Conservation (phyloP, 169 alveolate genomes). For the Plasmodium yoelii region DNA sequence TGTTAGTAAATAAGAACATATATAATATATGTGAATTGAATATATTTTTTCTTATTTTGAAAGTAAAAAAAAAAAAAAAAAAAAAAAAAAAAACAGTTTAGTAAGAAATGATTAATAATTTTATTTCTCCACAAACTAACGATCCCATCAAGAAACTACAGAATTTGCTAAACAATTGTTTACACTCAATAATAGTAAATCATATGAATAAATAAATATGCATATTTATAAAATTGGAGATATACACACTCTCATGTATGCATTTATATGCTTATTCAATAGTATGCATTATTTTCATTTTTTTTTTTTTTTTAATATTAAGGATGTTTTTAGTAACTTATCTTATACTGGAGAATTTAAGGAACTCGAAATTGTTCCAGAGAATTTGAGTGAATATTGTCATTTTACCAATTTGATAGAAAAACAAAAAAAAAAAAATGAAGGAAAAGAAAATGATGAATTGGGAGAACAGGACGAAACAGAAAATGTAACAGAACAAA, state of each 20-base stretch:
- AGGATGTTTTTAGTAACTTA: slow-evolving; percentile 60
- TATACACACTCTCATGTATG: neutral
- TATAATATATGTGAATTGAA: too few relatives aligned
- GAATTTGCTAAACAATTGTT: slow-evolving; percentile 52
- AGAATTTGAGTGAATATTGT: slow-evolving; percentile 34
- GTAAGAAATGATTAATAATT: slow-evolving; percentile 59
- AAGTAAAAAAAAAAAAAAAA: too few relatives aligned
- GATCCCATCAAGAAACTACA: slow-evolving; percentile 70
- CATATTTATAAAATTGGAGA: neutral
- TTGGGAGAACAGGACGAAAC: neutral
- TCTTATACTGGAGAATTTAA: slow-evolving; percentile 58
- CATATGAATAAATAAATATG: neutral
- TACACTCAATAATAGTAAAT: slow-evolving; percentile 38
- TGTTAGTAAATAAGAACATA: too few relatives aligned
- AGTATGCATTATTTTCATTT: neutral
- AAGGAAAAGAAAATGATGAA: slow-evolving; percentile 1
- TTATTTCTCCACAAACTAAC: slow-evolving; percentile 46
- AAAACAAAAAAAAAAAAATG: slow-evolving; percentile 13
- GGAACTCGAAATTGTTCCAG: slow-evolving; percentile 37
- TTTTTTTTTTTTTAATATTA: slow-evolving; percentile 5
- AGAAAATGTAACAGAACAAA: neutral
- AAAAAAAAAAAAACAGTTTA: too few relatives aligned
- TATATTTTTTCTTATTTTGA: too few relatives aligned
- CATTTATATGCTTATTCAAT: neutral
- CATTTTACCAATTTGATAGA: slow-evolving; percentile 36